Evolutionary conservation across 2,329 filamentous ascomycete species (phyloP), one percentile per base, ranked within the genome.

Genomic region (Cladosporium austrohemisphaericum): DNA sequence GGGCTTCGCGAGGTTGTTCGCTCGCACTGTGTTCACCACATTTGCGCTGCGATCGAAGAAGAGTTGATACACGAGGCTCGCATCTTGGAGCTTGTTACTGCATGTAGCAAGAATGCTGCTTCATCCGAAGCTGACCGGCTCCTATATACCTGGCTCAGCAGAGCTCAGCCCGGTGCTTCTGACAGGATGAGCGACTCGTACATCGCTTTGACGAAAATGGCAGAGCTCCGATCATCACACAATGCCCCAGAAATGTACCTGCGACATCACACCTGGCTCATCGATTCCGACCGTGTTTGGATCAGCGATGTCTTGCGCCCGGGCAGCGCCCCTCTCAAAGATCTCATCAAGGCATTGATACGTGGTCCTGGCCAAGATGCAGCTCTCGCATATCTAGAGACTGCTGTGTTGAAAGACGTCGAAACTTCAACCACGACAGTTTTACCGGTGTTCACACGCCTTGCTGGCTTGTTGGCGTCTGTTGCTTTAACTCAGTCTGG

Each of bases 1-100:
- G 61, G 62, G 1, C 63, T 74, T 41, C 67, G 66, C 22, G 63
- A 70, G 19, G 63, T 71, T 1, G 68, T 72, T 4, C 59, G 70
- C 22, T 66, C 70, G 18, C 71, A 73, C 58, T 69, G 62, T 1
- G 61, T 72, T 2, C 58, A 63, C 8, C 49, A 70, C 9, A 20
- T 74, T 4, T 62, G 62, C 35, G 59, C 64, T 44, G 69, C 70
- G 6, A 59, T 73, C 38, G 50, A 54, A 7, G 65, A 70, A 14
- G 55, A 56, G 0, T 49, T 70, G 11, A 54, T 72, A 5, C 50
- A 54, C 19, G 46, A 49, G 1, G 11, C 19, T 1, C 47, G 36
- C n/a, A 41, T 52, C 13, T 33, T 43, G n/a, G 41, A 19, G 11
- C 43, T 60, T 4, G 33, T 55, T 2, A n/a, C 36, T 0, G 16